Percentiles rank a stretch among this genome's conserved stretches.
Evolutionary conservation across 306 rosid genomes (phyloP).

Genomic region (Sphenostylis stenocarpa): DNA sequence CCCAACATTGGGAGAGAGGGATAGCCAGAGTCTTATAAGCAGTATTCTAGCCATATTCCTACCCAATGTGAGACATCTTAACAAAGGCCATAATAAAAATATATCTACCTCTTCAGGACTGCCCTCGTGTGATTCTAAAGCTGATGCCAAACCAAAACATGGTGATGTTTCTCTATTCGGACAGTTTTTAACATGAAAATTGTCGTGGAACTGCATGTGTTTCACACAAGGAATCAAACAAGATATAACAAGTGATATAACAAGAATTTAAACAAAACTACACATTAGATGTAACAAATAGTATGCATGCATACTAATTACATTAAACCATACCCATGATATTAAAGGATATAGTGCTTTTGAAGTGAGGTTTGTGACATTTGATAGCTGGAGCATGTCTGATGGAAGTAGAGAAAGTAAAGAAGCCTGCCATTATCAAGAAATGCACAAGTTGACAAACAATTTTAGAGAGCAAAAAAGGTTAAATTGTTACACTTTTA

Average conservation of each 20-base stretch:
- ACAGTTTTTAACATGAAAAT: conserved; percentile 60
- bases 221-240: conserved; percentile 35
- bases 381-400: conserved; percentile 57
- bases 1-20: not conserved
- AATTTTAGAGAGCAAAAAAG: not conserved
- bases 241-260: conserved; percentile 11
- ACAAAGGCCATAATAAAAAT: conserved; percentile 10
- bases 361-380: conserved; percentile 53
- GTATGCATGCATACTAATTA: conserved; percentile 7
- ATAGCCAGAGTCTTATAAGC: not conserved
- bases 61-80: not conserved
- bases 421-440: conserved; percentile 72
- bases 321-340: conserved; percentile 70
- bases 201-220: conserved; percentile 71
- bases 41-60: not conserved
- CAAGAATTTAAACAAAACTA: conserved; percentile 20
- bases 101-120: conserved; percentile 83
- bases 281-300: conserved; percentile 25
- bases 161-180: conserved; percentile 31
- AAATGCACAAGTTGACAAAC: conserved; percentile 31
- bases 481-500: not conserved
- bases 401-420: conserved; percentile 85
- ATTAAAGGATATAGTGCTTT: conserved; percentile 64
- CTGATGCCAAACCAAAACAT: conserved; percentile 33
- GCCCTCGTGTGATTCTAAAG: conserved; percentile 60